These are phyloP conservation scores for Taphrina betulina DNA, from an alignment of 1,139 yeast species.

Conservation along the genomic window DNA sequence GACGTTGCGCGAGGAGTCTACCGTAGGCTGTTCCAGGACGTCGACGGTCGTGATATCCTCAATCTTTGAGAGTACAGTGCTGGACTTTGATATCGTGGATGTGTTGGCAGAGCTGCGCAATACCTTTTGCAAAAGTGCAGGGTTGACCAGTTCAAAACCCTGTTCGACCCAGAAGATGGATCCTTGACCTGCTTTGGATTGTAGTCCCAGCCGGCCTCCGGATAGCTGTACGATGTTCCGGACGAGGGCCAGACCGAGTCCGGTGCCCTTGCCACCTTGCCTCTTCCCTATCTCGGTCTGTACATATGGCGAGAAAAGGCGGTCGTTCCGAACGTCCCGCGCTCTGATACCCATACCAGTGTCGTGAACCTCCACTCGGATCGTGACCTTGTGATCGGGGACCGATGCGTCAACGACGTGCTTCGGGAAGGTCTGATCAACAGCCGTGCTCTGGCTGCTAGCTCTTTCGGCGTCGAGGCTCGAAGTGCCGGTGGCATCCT, in stretches of 20 bases:
- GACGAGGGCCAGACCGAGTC: constrained; percentile 30
- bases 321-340: constrained; percentile 17
- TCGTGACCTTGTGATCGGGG: constrained; percentile 10
- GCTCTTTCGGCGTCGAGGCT: too few species aligned
- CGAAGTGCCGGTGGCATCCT: background rate
- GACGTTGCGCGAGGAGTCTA: too few species aligned
- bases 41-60: background rate
- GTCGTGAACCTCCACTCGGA: constrained; percentile 30
- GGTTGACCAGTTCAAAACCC: constrained; percentile 22
- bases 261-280: constrained; percentile 33
- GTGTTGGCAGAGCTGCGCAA: background rate
- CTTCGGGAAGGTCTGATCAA: background rate
- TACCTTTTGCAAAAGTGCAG: background rate
- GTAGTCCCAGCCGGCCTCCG: constrained; percentile 28
- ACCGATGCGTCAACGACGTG: background rate
- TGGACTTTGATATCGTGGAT: too few species aligned
- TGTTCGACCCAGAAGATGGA: constrained; percentile 28
- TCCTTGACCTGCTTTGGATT: constrained; percentile 23
- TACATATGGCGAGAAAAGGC: constrained; percentile 29
- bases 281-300: constrained; percentile 31
- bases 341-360: constrained; percentile 29
- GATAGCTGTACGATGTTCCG: constrained; percentile 28
- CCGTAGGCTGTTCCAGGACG: background rate
- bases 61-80: background rate
- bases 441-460: background rate